A percentile compares a stretch with the other conserved stretches of the same genome.
phyloP scores from a whole-genome alignment of 2,329 filamentous ascomycete genomes.

The Pestalotiopsis sp. region DNA sequence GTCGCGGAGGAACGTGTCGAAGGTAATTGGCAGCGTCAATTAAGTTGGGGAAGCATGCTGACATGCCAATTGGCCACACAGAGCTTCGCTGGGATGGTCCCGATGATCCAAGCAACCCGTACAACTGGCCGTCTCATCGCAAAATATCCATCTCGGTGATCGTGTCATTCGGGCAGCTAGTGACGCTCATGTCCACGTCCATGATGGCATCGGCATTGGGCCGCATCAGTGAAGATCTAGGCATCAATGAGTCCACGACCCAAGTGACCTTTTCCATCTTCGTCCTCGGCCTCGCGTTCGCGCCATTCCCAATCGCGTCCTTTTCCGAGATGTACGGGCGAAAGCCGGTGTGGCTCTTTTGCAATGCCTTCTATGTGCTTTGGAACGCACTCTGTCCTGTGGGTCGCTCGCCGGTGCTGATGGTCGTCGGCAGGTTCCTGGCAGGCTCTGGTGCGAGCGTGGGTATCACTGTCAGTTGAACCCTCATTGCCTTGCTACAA shows the following conservation, averaged over 20 bases:
- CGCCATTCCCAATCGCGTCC: constrained; percentile 35
- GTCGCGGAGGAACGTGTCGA: too few relatives aligned
- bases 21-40: too few relatives aligned
- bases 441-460: constrained; percentile 32
- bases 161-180: constrained; percentile 4
- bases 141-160: constrained; percentile 2
- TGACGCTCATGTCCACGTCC: constrained; percentile 32
- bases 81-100: constrained; percentile 21
- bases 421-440: constrained; percentile 34
- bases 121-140: constrained; percentile 1
- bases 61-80: too few relatives aligned
- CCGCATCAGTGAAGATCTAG: constrained; percentile 33
- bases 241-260: constrained; percentile 27
- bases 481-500: too few relatives aligned
- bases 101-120: constrained; percentile 19
- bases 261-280: constrained; percentile 39
- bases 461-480: constrained; percentile 29
- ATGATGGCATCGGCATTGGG: constrained; percentile 39
- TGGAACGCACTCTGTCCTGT: constrained; percentile 39
- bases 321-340: constrained; percentile 38
- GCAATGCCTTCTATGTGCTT: constrained; percentile 36
- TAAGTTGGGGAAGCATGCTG: too few relatives aligned
- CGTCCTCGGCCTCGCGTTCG: constrained; percentile 38
- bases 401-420: constrained; percentile 30
- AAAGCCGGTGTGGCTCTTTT: constrained; percentile 34